Base-by-base conservation (phyloP, 1,139 yeast genomes). In the Taphrina communis region DNA sequence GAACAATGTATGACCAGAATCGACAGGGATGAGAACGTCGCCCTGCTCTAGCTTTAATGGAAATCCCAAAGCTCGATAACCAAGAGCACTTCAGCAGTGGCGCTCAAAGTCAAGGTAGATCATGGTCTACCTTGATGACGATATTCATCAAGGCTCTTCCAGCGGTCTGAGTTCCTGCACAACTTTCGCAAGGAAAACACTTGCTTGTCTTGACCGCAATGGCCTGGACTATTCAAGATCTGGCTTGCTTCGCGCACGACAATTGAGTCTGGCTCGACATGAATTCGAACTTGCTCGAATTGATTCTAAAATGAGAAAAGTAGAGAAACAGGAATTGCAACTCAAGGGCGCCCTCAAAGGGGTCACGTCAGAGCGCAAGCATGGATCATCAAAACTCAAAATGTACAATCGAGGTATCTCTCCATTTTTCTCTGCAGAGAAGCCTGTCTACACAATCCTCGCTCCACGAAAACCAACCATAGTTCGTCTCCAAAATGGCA, bases 341-440 rank as follows among this genome's bases (percentile, higher is more conserved):
- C 42, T 53, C 25, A 36, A 36, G 42, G n/a, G 19, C n/a, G 48
- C 48, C 4, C 12, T 12, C 8, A n/a, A 12, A 7, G n/a, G 19
- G 17, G 19, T 14, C 19, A 17, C 44, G 17, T 6, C 41, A 9
- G 14, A 7, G 11, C 19, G 19, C 11, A 35, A 31, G 9, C 11
- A 31, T n/a, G 58, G 35, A 36, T 53, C 25, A 7, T 14, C 41
- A 6, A 53, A 17, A n/a, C 19, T 35, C 21, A 35, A 36, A n/a
- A 8, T 38, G 9, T 17, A 53, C 14, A 53, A 21, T 31, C 41
- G 58, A 35, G 41, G 42, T 7, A 36, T 35, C 6, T 38, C 41
- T 35, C 58, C 58, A n/a, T 53, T 36, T 9, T 53, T 53, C 58
- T 36, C 42, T n/a, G 41, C 58, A 17, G 42, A 53, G 12, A 53